Percentiles rank a stretch among this genome's conserved stretches.
phyloP scores from a whole-genome alignment of 164 flowering plant species.

The Aristolochia contorta region DNA sequence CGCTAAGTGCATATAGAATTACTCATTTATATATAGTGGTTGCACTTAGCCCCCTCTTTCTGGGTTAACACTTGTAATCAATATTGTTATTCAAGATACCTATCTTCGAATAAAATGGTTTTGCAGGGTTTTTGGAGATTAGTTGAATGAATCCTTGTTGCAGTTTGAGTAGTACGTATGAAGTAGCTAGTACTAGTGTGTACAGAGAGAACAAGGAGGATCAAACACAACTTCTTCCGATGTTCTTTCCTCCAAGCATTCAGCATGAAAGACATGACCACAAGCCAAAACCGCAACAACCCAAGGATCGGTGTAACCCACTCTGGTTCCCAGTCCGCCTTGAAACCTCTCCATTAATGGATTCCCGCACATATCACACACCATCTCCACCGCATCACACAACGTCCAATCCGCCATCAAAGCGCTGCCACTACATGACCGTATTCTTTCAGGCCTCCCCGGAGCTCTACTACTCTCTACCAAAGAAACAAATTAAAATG shows the following conservation, averaged over 20 bases:
- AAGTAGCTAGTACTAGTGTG: no score
- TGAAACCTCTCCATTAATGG: slow-evolving; percentile 27
- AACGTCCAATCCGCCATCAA: slow-evolving; percentile 18
- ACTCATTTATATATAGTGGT: no score
- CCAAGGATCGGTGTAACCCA: slow-evolving; percentile 23
- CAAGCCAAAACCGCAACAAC: slow-evolving; percentile 63
- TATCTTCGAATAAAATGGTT: no score
- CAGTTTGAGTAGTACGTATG: no score
- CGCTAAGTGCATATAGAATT: no score
- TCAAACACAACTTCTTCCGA: slow-evolving; percentile 29
- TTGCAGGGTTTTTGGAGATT: no score
- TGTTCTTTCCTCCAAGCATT: slow-evolving; percentile 52
- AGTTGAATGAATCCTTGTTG: no score
- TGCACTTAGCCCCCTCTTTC: no score
- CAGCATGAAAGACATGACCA: slow-evolving; percentile 61
- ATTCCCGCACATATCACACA: slow-evolving; percentile 44
- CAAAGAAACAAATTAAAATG: slow-evolving; percentile 17
- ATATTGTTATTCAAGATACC: no score
- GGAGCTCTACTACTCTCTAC: slow-evolving; percentile 20
- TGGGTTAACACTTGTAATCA: no score
- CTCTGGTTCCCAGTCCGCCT: slow-evolving; percentile 10
- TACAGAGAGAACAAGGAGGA: slow-evolving; percentile 54
- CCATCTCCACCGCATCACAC: slow-evolving; percentile 24
- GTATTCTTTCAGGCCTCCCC: slow-evolving; percentile 30
- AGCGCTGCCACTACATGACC: slow-evolving; percentile 17